A percentile compares a stretch with the other conserved stretches of the same genome.
These are phyloP conservation scores for Phytophthora kernoviae DNA, from an alignment of 352 stramenopile genomes.

Conservation along the genomic window DNA sequence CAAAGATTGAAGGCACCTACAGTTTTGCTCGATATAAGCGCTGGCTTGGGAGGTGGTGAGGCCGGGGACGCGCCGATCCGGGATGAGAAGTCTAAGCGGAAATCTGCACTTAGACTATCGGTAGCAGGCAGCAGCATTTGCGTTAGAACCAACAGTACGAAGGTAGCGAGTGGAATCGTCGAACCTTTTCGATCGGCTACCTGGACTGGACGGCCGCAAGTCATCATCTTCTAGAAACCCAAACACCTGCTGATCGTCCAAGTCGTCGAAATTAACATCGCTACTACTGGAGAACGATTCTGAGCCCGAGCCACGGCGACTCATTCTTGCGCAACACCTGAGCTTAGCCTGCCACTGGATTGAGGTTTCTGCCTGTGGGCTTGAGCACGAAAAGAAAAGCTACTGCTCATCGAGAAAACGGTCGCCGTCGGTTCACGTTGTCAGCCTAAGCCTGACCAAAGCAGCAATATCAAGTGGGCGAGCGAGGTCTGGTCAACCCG, in stretches of 20 bases:
- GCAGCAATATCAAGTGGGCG: neutral
- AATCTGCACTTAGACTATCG: slow-evolving; percentile 40
- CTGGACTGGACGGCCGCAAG: slow-evolving; percentile 8
- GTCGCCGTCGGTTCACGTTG: slow-evolving; percentile 15
- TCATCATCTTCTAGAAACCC: slow-evolving; percentile 53
- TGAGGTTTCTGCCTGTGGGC: neutral
- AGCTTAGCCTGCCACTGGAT: neutral
- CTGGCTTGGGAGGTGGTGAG: slow-evolving; percentile 9
- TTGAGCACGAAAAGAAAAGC: neutral
- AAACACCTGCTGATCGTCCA: slow-evolving; percentile 64
- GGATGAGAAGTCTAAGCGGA: slow-evolving; percentile 61
- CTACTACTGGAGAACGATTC: slow-evolving; percentile 56
- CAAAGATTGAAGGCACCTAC: slow-evolving; percentile 10
- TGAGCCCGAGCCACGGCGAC: slow-evolving; percentile 38
- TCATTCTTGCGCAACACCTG: slow-evolving; percentile 12
- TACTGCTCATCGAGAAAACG: neutral
- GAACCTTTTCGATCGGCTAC: slow-evolving; percentile 31
- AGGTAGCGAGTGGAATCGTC: neutral
- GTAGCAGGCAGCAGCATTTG: neutral
- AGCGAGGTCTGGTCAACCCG: neutral
- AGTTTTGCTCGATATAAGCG: slow-evolving; percentile 15
- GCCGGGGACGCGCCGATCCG: slow-evolving; percentile 31
- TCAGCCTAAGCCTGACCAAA: neutral
- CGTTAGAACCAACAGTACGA: no score
- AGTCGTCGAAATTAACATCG: slow-evolving; percentile 68